Evolutionary conservation across 1,284 basidiomycete genomes (phyloP).

Genomic region (Inonotus obliquus): DNA sequence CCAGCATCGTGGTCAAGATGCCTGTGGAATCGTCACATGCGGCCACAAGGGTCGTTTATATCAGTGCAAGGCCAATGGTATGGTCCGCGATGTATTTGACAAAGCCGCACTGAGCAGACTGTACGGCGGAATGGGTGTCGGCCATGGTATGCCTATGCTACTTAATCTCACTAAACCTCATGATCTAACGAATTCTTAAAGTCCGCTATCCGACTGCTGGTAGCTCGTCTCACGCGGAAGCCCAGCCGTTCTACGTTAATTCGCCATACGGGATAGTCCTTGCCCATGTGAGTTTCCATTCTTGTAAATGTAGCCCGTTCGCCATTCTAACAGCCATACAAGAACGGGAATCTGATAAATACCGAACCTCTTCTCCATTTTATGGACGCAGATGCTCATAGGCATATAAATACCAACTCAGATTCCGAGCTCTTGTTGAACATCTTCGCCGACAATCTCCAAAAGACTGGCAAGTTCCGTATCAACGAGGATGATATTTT

Average conservation of each 20-base stretch:
- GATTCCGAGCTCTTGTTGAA: constrained; percentile 98
- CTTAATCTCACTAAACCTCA: constrained; percentile 15
- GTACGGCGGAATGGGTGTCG: constrained; percentile 94
- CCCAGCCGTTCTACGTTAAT: constrained; percentile 99
- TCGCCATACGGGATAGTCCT: constrained; percentile 98
- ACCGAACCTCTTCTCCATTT: constrained; percentile 81
- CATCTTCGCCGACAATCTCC: constrained; percentile 96
- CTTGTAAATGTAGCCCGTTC: not conserved
- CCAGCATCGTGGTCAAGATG: constrained; percentile 97
- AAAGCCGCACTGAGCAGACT: constrained; percentile 71
- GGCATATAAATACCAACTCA: constrained; percentile 98
- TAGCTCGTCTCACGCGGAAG: constrained; percentile 95
- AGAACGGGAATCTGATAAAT: constrained; percentile 99
- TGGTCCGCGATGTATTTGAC: constrained; percentile 99
- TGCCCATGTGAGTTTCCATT: constrained; percentile 74
- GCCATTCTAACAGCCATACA: constrained; percentile 21
- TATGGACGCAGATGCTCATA: constrained; percentile 95
- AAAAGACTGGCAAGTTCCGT: constrained; percentile 98
- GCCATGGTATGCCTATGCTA: constrained; percentile 71
- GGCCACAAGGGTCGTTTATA: constrained; percentile 93
- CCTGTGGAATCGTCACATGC: constrained; percentile 96
- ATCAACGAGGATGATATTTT: constrained; percentile 99
- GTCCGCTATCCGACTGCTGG: constrained; percentile 98
- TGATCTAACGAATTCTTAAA: constrained; percentile 29
- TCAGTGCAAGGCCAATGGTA: constrained; percentile 99